These are phyloP conservation scores for Globisporangium splendens DNA, from an alignment of 352 stramenopile species.

Conservation along the genomic window DNA sequence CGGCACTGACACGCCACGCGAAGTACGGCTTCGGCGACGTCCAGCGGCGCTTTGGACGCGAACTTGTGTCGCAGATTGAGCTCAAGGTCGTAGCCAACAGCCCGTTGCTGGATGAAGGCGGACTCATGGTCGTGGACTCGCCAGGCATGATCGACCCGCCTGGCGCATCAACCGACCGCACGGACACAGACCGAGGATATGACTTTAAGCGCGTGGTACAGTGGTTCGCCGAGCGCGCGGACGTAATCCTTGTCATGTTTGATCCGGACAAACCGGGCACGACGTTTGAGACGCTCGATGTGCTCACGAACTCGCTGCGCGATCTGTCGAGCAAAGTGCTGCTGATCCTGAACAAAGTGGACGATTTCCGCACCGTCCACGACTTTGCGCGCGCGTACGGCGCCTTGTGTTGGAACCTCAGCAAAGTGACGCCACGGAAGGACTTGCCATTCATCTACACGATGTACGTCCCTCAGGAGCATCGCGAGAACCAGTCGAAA, in stretches of 20 bases:
- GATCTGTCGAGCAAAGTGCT: slow-evolving; percentile 80
- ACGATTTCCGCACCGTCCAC: slow-evolving; percentile 84
- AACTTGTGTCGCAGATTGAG: slow-evolving; percentile 86
- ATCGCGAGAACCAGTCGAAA: slow-evolving; percentile 25
- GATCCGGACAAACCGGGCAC: slow-evolving; percentile 86
- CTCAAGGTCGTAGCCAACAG: slow-evolving; percentile 76
- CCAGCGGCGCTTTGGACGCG: slow-evolving; percentile 66
- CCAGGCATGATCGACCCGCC: slow-evolving; percentile 87
- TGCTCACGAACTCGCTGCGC: slow-evolving; percentile 73
- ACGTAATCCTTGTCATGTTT: slow-evolving; percentile 89
- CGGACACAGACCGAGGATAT: slow-evolving; percentile 76
- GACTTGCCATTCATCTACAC: slow-evolving; percentile 88
- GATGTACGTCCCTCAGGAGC: slow-evolving; percentile 81
- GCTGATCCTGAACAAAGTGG: slow-evolving; percentile 88
- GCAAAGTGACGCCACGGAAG: slow-evolving; percentile 84
- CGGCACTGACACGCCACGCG: slow-evolving; percentile 62
- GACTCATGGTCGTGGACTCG: slow-evolving; percentile 85
- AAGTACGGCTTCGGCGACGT: slow-evolving; percentile 84
- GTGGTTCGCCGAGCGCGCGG: slow-evolving; percentile 82
- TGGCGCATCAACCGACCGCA: slow-evolving; percentile 47
- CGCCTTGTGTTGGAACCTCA: slow-evolving; percentile 86
- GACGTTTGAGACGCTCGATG: slow-evolving; percentile 86
- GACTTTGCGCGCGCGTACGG: slow-evolving; percentile 85
- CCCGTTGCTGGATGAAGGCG: slow-evolving; percentile 64
- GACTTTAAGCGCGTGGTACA: slow-evolving; percentile 86